Percentiles rank a stretch among this genome's conserved stretches.
phyloP scores from a whole-genome alignment of 495 filamentous ascomycete genomes.

The Hypoxylon cercidicola region DNA sequence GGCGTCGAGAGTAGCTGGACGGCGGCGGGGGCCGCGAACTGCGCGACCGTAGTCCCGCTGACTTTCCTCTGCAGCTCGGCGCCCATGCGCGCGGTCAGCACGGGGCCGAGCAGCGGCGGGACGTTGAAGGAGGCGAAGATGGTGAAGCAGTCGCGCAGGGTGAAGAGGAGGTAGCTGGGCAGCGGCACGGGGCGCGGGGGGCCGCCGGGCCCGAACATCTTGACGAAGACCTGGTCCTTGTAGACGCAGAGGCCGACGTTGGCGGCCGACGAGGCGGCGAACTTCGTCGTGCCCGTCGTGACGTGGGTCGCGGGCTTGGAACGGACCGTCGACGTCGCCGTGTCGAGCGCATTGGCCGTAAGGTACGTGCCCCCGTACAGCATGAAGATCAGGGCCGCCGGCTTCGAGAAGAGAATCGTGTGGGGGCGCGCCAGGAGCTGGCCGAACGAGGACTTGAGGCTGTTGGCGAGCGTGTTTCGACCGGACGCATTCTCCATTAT shows the following conservation, averaged over 20 bases:
- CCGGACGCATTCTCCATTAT: constrained; percentile 97
- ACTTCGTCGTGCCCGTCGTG: constrained; percentile 82
- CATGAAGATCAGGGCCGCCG: constrained; percentile 87
- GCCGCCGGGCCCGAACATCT: constrained; percentile 75
- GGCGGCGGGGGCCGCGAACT: constrained; percentile 82
- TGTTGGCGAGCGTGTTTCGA: constrained; percentile 72
- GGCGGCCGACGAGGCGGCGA: constrained; percentile 80
- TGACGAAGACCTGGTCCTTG: constrained; percentile 89
- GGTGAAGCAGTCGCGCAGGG: constrained; percentile 85
- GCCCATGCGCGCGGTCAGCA: constrained; percentile 64
- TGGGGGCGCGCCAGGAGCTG: constrained; percentile 75
- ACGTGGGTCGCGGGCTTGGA: constrained; percentile 65
- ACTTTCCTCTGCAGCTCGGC: constrained; percentile 54
- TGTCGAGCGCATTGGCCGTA: constrained; percentile 90
- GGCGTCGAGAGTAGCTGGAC: constrained; percentile 88
- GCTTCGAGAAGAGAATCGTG: constrained; percentile 76
- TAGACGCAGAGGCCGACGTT: constrained; percentile 93
- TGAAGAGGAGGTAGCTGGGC: constrained; percentile 81
- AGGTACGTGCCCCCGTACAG: constrained; percentile 92
- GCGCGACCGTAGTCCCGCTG: constrained; percentile 69
- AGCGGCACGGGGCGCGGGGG: constrained; percentile 64
- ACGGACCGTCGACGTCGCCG: constrained; percentile 71
- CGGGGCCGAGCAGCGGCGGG: constrained; percentile 77
- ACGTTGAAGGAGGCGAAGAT: constrained; percentile 96
- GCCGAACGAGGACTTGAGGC: constrained; percentile 70